phyloP scores from a whole-genome alignment of 2,329 filamentous ascomycete species.

The Apiospora sp. region DNA sequence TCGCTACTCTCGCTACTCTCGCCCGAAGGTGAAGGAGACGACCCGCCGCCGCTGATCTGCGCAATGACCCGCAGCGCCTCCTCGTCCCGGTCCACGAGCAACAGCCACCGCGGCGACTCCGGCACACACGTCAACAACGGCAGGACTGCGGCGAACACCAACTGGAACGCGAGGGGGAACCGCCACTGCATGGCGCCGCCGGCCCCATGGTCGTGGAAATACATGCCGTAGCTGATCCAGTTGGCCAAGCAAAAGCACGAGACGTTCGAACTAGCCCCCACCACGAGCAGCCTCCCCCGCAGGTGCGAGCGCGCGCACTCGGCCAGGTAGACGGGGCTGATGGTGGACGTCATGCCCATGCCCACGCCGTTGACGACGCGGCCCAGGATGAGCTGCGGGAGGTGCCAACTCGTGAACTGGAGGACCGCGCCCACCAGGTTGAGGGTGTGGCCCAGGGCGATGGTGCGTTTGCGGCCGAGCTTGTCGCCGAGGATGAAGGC shows the following conservation, averaged over 20 bases:
- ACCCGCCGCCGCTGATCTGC: constrained; percentile 56
- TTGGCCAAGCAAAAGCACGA: constrained; percentile 53
- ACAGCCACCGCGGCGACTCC: constrained; percentile 52
- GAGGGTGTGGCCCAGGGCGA: constrained; percentile 65
- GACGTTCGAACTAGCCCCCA: constrained; percentile 44
- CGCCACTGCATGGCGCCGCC: constrained; percentile 46
- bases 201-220: constrained; percentile 30
- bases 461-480: constrained; percentile 73
- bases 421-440: constrained; percentile 70
- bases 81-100: constrained; percentile 58
- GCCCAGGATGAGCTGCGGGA: constrained; percentile 41
- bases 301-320: constrained; percentile 39
- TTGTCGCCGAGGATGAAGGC: constrained; percentile 70
- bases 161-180: constrained; percentile 47
- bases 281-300: constrained; percentile 38
- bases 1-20: constrained; percentile 27
- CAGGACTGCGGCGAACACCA: constrained; percentile 47
- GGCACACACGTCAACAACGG: constrained; percentile 41
- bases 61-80: constrained; percentile 57
- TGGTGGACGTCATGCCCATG: constrained; percentile 42
- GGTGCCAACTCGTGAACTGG: constrained; percentile 49
- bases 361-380: constrained; percentile 41
- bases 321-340: constrained; percentile 39
- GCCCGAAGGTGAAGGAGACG: neutral
- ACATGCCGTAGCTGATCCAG: constrained; percentile 55